A percentile compares a stretch with the other conserved stretches of the same genome.
These are phyloP conservation scores for Naganishia sp. DNA, from an alignment of 1,284 basidiomycete species.

Conservation along the genomic window DNA sequence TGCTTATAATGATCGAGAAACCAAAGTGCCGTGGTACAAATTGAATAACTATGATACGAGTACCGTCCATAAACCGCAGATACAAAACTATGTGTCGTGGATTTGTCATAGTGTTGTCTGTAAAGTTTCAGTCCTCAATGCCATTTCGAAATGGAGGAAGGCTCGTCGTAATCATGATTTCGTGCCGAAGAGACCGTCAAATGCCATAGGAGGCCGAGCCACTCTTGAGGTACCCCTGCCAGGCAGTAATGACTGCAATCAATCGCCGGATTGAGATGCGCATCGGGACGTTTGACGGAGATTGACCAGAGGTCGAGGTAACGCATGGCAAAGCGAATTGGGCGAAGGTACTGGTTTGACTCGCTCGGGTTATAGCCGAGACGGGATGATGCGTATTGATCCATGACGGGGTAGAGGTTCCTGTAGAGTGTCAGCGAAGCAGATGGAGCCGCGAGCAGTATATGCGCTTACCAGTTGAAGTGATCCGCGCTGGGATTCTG, in stretches of 20 bases:
- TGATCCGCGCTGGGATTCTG: neutral
- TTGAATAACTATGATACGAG: too few relatives aligned
- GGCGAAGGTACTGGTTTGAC: constrained; percentile 13
- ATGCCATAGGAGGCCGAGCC: constrained; percentile 26
- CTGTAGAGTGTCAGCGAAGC: neutral
- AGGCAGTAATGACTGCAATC: constrained; percentile 27
- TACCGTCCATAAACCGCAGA: too few relatives aligned
- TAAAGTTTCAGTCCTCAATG: too few relatives aligned
- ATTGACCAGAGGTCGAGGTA: constrained; percentile 30
- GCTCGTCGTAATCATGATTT: constrained; percentile 25
- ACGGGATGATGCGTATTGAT: constrained; percentile 15
- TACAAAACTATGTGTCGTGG: too few relatives aligned
- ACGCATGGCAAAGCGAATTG: constrained; percentile 4
- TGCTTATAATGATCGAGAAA: too few relatives aligned
- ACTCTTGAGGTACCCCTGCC: constrained; percentile 14
- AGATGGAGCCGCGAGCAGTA: neutral
- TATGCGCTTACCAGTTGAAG: constrained; percentile 17
- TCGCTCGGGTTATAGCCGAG: constrained; percentile 23
- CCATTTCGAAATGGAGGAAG: too few relatives aligned
- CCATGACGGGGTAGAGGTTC: constrained; percentile 24
- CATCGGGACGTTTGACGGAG: constrained; percentile 27
- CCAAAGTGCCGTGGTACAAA: too few relatives aligned
- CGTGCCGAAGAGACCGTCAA: constrained; percentile 15
- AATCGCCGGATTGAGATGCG: constrained; percentile 17
- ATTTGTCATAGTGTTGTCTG: too few relatives aligned